Evolutionary conservation across 2,329 filamentous ascomycete genomes (phyloP), one percentile per base, ranked within the genome.

Genomic region (Aureobasidium uvarum): DNA sequence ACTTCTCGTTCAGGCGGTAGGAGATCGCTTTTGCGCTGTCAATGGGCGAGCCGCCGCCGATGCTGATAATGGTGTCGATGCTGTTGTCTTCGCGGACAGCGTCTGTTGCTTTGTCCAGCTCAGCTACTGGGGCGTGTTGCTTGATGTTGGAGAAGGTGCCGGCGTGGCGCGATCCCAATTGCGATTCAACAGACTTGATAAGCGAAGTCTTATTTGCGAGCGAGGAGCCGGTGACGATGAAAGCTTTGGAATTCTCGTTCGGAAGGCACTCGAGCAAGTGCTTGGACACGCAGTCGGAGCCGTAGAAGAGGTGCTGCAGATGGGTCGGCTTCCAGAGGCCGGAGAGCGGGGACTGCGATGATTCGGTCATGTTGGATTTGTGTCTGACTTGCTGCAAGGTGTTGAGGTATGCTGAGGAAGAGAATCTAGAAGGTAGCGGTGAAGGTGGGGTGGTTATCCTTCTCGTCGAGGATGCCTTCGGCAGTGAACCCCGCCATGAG

Each of bases 41-140:
- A 66, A 86, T 85, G 1, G 83, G 83, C 18, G 76, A 79, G 36
- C 84, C 84, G 18, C 84, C 84, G 6, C 83, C 84, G 20, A 86
- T 79, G 50, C 76, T 79, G 66, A 86, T 82, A 51, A 86, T 78
- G 0, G 83, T 85, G 70, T 85, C 83, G 60, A 85, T 80, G 39
- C 69, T 74, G 1, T 70, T 54, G 67, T 84, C 80, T 18, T 77
- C 73, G 51, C 75, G 68, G 7, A 85, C 80, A 1, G 79, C 68
- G 14, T 79, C 73, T 0, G 81, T 83, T 1, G 83, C 83, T 69
- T 83, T 77, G 69, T 84, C 82, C 0, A 85, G 75, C 51, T 84
- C 75, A 3, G 80, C 80, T n/a, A 85, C 75, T 1, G 83, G 83
- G 2, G 83, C 83, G 71, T 85, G 83, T 69, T 85, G 80, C 56